Percentiles rank a stretch among this genome's conserved stretches.
These are phyloP conservation scores for Thermoascus crustaceus DNA, from an alignment of 2,329 filamentous ascomycete genomes.

Conservation along the genomic window DNA sequence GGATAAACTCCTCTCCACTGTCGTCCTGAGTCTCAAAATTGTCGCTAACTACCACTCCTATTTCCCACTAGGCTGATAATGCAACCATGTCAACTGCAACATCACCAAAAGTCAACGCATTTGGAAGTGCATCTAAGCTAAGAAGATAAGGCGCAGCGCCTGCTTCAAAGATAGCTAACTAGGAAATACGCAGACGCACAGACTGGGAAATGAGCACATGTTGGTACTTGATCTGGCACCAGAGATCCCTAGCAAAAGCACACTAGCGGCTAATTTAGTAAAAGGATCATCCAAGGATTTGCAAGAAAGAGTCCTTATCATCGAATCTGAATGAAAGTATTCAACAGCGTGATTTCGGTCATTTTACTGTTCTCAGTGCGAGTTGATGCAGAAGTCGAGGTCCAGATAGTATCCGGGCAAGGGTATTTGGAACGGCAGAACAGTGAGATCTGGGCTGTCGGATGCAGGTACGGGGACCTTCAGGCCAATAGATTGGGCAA, in stretches of 20 bases:
- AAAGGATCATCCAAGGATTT: constrained; percentile 52
- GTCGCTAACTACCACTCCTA: constrained; percentile 17
- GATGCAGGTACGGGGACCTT: constrained; percentile 8
- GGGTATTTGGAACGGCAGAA: constrained; percentile 54
- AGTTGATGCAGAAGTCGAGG: constrained; percentile 55
- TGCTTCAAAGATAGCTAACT: constrained; percentile 69
- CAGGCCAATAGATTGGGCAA: constrained; percentile 12
- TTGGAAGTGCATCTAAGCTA: constrained; percentile 69
- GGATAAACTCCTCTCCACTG: constrained; percentile 15
- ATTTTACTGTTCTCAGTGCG: constrained; percentile 38
- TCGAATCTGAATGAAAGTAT: constrained; percentile 46
- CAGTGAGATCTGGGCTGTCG: constrained; percentile 23
- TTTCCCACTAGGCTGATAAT: constrained; percentile 13
- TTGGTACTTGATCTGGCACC: too few species aligned
- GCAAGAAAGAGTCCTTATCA: constrained; percentile 50
- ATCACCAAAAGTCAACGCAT: constrained; percentile 71
- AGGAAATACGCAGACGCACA: constrained; percentile 66
- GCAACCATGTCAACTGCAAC: constrained; percentile 62
- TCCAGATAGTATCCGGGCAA: constrained; percentile 46
- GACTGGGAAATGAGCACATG: constrained; percentile 69
- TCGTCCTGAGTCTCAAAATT: constrained; percentile 8
- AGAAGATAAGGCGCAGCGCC: constrained; percentile 83
- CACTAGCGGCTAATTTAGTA: constrained; percentile 46
- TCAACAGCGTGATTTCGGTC: constrained; percentile 51
- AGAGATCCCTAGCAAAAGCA: too few species aligned